phyloP scores from a whole-genome alignment of 106 monocot species.

The Dactylorhiza incarnata region DNA sequence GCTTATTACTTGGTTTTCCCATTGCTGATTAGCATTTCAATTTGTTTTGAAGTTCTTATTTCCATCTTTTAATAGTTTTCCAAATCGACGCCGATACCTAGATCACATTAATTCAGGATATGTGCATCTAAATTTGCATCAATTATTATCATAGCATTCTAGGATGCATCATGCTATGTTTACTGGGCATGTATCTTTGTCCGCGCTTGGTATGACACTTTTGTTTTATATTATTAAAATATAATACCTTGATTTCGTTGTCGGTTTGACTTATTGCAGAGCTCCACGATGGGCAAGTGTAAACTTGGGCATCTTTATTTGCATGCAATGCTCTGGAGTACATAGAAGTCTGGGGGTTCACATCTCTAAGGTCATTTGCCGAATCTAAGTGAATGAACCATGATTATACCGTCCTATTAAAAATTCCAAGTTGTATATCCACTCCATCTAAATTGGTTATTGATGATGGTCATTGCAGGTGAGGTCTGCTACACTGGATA shows the following conservation, averaged over 20 bases:
- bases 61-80: no score
- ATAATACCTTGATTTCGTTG: background rate
- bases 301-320: constrained; percentile 94
- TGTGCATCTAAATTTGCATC: no score
- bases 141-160: no score
- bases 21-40: no score
- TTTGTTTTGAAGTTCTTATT: no score
- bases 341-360: constrained; percentile 98
- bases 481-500: constrained; percentile 88
- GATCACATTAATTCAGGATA: no score
- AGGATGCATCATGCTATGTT: no score
- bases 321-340: constrained; percentile 97
- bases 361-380: constrained; percentile 74
- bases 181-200: no score
- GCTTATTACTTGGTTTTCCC: no score
- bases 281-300: constrained; percentile 98
- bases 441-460: constrained; percentile 3
- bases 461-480: constrained; percentile 38
- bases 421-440: background rate
- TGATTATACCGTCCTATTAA: background rate
- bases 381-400: background rate
- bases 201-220: background rate
- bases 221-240: background rate
- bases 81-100: no score
- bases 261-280: constrained; percentile 28